Evolutionary conservation across 208 protist species (phyloP).

Genomic region (Trypanosomatidae sp.): DNA sequence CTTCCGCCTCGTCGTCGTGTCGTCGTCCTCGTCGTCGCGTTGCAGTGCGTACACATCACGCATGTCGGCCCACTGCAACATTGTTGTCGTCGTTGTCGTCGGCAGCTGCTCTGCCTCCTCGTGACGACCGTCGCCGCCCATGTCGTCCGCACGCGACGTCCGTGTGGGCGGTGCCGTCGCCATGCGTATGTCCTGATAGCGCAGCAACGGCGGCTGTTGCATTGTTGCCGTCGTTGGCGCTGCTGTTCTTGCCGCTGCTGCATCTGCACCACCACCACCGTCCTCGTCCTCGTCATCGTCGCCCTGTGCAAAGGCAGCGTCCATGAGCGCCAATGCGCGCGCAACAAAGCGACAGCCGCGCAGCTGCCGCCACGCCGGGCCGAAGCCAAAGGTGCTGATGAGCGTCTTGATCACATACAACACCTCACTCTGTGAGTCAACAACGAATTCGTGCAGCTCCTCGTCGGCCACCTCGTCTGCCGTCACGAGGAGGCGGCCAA

Average conservation of each 20-base stretch:
- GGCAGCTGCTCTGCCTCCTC: not conserved
- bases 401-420: constrained; percentile 69
- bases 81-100: not conserved
- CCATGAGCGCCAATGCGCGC: constrained; percentile 36
- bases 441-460: too few relatives aligned
- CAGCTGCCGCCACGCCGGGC: constrained; percentile 41
- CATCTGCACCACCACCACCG: too few relatives aligned
- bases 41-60: constrained; percentile 8
- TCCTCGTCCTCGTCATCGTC: too few relatives aligned
- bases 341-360: constrained; percentile 32
- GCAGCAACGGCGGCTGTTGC: constrained; percentile 16
- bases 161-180: constrained; percentile 3
- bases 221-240: too few relatives aligned
- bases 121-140: not conserved
- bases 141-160: not conserved
- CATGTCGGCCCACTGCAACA: not conserved
- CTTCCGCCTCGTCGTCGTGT: too few relatives aligned
- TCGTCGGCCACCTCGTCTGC: constrained; percentile 4
- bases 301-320: constrained; percentile 36
- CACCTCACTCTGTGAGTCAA: constrained; percentile 71
- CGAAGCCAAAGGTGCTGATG: constrained; percentile 69
- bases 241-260: too few relatives aligned
- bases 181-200: too few relatives aligned
- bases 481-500: not conserved
- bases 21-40: constrained; percentile 9